Evolutionary conservation across 345 rosid genomes (phyloP).

Genomic region (Gossypioides kirkii): DNA sequence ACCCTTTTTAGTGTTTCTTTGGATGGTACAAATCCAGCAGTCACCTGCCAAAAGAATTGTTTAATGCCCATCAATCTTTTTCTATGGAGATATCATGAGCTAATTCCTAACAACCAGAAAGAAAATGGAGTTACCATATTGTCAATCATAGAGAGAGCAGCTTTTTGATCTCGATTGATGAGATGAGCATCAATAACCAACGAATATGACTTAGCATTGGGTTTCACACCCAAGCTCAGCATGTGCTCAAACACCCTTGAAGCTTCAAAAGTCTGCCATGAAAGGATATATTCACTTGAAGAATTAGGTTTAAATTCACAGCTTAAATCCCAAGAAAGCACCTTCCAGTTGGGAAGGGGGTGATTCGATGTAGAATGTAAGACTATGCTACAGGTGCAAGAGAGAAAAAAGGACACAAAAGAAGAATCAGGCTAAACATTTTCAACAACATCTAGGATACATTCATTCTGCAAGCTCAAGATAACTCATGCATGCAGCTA

Average conservation of each 20-base stretch:
- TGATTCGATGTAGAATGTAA: background rate
- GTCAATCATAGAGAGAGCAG: conserved; percentile 63
- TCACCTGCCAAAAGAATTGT: conserved; percentile 41
- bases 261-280: conserved; percentile 76
- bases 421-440: background rate
- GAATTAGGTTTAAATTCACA: background rate
- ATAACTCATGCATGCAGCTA: background rate
- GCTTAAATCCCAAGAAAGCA: conserved; percentile 3
- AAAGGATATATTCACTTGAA: conserved; percentile 12
- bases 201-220: conserved; percentile 67
- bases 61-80: conserved; percentile 9
- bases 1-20: conserved; percentile 73
- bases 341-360: background rate
- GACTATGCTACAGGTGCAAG: background rate
- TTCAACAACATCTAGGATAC: background rate
- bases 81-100: background rate
- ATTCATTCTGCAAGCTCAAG: background rate
- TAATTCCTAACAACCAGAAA: background rate
- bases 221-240: conserved; percentile 68
- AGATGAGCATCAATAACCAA: conserved; percentile 91
- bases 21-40: conserved; percentile 71
- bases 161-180: conserved; percentile 70
- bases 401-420: background rate
- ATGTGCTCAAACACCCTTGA: conserved; percentile 79
- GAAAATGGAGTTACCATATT: conserved; percentile 54